These are phyloP conservation scores for Avena insularis DNA, from an alignment of 176 grass and related monocot genomes.

Conservation along the genomic window DNA sequence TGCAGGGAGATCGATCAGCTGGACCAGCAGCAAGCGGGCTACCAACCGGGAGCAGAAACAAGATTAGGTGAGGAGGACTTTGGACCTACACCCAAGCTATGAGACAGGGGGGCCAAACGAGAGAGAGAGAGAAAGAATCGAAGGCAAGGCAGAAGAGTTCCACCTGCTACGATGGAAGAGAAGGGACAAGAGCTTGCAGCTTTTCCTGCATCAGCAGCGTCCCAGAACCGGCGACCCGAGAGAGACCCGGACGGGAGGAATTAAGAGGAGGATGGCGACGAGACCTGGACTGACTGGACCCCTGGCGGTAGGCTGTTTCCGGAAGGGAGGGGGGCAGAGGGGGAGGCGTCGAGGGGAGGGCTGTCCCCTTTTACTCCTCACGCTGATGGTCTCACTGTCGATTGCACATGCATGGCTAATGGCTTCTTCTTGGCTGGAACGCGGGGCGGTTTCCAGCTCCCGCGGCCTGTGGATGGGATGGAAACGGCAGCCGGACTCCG, in stretches of 20 bases:
- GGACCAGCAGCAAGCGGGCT: slow-evolving; percentile 17
- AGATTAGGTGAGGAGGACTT: slow-evolving; percentile 56
- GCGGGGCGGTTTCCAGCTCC: slow-evolving; percentile 48
- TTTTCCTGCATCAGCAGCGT: slow-evolving; percentile 27
- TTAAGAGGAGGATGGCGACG: slow-evolving; percentile 6
- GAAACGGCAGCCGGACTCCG: background rate
- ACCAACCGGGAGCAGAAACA: slow-evolving; percentile 58
- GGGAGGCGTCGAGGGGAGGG: slow-evolving; percentile 6
- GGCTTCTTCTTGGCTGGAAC: slow-evolving; percentile 5
- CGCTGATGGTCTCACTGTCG: background rate
- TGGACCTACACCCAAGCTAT: slow-evolving; percentile 25
- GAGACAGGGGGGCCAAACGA: background rate
- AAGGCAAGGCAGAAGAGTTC: background rate
- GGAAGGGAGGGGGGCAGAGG: background rate
- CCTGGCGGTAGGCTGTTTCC: background rate
- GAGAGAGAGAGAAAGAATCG: slow-evolving; percentile 46
- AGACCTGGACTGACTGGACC: background rate
- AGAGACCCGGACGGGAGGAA: background rate
- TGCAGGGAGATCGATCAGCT: background rate
- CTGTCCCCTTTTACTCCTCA: slow-evolving; percentile 31
- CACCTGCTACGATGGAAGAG: slow-evolving; percentile 2
- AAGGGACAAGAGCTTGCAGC: slow-evolving; percentile 41
- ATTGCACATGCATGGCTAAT: background rate
- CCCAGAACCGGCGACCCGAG: background rate
- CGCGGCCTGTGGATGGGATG: background rate